A percentile compares a stretch with the other conserved stretches of the same genome.
Conservation (phyloP, 2,329 filamentous ascomycete species). For the Nothomitra cinnamomea region DNA sequence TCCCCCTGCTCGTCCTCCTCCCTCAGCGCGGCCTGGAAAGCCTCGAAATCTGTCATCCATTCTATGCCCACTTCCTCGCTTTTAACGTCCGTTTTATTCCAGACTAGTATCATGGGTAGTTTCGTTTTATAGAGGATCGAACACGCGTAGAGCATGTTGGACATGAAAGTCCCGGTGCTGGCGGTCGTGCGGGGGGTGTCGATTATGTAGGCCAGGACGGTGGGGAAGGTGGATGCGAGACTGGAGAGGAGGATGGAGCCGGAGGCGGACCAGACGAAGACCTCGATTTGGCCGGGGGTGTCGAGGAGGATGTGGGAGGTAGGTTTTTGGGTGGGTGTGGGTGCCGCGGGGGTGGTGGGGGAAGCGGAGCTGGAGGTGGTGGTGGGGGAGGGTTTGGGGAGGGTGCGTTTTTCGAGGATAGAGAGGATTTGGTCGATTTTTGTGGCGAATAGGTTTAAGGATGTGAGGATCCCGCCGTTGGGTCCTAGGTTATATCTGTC, state of each 20-base stretch:
- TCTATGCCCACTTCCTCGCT: constrained; percentile 83
- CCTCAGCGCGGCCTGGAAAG: constrained; percentile 73
- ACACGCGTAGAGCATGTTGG: constrained; percentile 98
- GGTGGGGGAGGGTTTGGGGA: constrained; percentile 34
- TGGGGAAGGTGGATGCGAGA: constrained; percentile 84
- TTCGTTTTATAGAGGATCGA: constrained; percentile 98
- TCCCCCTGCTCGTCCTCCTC: constrained; percentile 63
- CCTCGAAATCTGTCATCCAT: constrained; percentile 99
- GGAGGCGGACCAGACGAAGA: constrained; percentile 95
- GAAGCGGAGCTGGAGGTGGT: constrained; percentile 17
- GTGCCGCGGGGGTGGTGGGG: no score
- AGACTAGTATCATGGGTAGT: constrained; percentile 94
- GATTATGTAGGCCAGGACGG: constrained; percentile 92
- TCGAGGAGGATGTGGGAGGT: constrained; percentile 82
- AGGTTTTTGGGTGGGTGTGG: constrained; percentile 41
- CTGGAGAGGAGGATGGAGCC: constrained; percentile 88
- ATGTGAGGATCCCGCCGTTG: constrained; percentile 92
- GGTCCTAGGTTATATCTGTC: constrained; percentile 62
- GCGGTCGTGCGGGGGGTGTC: constrained; percentile 88
- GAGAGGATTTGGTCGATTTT: constrained; percentile 92
- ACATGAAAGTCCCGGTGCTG: constrained; percentile 88
- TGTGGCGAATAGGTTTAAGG: constrained; percentile 88
- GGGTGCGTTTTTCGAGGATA: constrained; percentile 75
- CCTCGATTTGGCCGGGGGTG: constrained; percentile 94
- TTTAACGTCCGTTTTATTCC: constrained; percentile 97